phyloP scores from a whole-genome alignment of 2,329 filamentous ascomycete genomes.

The Fusarium sp. region DNA sequence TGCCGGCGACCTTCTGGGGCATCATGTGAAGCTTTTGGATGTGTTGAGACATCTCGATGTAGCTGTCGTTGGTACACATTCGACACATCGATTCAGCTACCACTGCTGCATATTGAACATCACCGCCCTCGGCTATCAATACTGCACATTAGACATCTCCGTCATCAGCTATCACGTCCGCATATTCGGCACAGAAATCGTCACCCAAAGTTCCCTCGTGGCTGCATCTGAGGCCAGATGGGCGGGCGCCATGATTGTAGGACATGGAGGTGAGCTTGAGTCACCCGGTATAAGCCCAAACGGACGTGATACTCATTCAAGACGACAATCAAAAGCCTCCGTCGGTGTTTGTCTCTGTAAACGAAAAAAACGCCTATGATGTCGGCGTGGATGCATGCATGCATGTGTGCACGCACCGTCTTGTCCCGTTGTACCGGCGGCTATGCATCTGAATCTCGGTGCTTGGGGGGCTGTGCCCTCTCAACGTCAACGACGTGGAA shows the following conservation, averaged over 20 bases:
- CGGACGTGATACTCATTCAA: background rate
- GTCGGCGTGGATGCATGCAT: background rate
- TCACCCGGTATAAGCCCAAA: background rate
- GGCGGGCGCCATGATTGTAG: background rate
- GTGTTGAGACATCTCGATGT: background rate
- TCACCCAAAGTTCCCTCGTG: background rate
- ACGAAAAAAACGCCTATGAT: background rate
- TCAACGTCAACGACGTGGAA: background rate
- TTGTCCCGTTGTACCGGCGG: background rate
- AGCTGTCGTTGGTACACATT: background rate
- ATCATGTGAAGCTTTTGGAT: constrained; percentile 2
- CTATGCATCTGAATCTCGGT: background rate
- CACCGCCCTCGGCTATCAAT: background rate
- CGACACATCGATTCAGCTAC: background rate
- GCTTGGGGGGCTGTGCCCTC: background rate
- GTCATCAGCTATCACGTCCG: background rate
- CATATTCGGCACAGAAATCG: background rate
- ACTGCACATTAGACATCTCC: background rate
- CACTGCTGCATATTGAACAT: background rate
- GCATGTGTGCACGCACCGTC: background rate
- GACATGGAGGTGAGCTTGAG: background rate
- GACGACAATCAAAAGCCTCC: background rate
- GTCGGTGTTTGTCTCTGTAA: background rate
- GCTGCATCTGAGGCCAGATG: background rate
- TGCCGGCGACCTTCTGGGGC: constrained; percentile 13